Evolutionary conservation across 1,284 basidiomycete genomes (phyloP), one percentile per base, ranked within the genome.

Genomic region (Trichosporon asahii): DNA sequence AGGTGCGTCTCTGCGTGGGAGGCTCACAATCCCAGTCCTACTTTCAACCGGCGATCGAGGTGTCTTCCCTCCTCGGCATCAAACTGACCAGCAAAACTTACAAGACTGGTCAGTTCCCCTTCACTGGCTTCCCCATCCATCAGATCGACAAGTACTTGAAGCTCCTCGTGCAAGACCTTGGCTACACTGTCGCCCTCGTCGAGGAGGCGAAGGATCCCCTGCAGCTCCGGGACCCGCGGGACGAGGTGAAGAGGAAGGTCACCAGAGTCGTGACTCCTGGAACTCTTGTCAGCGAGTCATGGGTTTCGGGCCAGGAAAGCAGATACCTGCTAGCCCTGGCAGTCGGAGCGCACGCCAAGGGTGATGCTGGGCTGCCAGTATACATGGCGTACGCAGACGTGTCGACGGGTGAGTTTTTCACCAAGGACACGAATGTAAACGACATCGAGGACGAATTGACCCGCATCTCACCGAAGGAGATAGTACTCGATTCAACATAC

Each of bases 331-430:
- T 97, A 27, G 88, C 94, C 8, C 85, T 95, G 57, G 84, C 85
- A n/a, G 44, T 82, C 4, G 70, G 65, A 0, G 68, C 64, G 2
- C 14, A 23, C 7, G 73, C 12, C 40, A 60, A 35, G 49, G 63
- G 49, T 21, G 55, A 37, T 0, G 66, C 65, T n/a, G 63, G 29
- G 1, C 73, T 8, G 46, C 60, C 69, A 2, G 11, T 73, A 0
- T 68, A 68, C 37, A 84, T 97, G 35, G 93, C 94, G 2, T 97
- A 94, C 90, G 93, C 93, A 31, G 95, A 98, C 79, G 88, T 95
- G n/a, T 95, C 94, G 4, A 97, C 95, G 0, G 94, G 95, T 71
- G 93, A 95, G 77, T 94, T 95, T 82, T 95, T 92, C 81, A 90
- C 91, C 1, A 92, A 91, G 76, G 80, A 82, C 3, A 86, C 88